These are phyloP conservation scores for Dothistroma pini DNA, from an alignment of 2,329 filamentous ascomycete species.

Conservation along the genomic window DNA sequence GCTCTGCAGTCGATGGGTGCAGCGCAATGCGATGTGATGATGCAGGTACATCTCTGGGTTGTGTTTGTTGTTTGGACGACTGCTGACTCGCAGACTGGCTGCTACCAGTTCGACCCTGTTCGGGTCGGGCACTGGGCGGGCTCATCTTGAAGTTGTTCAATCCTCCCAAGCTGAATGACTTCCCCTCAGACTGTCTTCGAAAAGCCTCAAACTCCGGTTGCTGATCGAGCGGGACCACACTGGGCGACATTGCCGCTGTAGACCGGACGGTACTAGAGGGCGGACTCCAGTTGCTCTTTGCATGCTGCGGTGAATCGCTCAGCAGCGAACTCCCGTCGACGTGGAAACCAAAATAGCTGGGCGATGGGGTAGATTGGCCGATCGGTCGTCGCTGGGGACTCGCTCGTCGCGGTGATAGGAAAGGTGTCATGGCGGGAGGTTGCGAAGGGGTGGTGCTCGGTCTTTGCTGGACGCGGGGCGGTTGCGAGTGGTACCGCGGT, in stretches of 20 bases:
- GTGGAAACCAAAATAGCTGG: conserved; percentile 82
- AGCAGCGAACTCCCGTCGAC: conserved; percentile 60
- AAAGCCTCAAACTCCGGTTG: conserved; percentile 84
- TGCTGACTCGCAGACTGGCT: conserved; percentile 13
- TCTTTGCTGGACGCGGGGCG: conserved; percentile 8
- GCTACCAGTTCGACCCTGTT: conserved; percentile 20
- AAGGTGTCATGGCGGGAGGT: conserved; percentile 30
- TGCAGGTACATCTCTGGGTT: conserved; percentile 41
- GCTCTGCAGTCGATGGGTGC: conserved; percentile 27
- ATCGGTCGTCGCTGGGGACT: conserved; percentile 20
- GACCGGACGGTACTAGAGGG: conserved; percentile 67
- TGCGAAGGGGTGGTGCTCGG: conserved; percentile 19
- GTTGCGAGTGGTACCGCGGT: conserved; percentile 19
- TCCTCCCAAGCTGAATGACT: conserved; percentile 45
- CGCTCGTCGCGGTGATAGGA: conserved; percentile 26
- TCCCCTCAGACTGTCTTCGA: conserved; percentile 60
- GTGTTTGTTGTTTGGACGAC: conserved; percentile 34
- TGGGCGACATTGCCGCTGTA: conserved; percentile 64
- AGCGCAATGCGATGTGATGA: conserved; percentile 23
- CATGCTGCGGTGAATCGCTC: conserved; percentile 44
- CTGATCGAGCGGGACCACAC: conserved; percentile 66
- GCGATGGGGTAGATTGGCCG: conserved; percentile 51
- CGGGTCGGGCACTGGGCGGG: conserved; percentile 26
- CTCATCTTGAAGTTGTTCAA: conserved; percentile 41
- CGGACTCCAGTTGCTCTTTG: conserved; percentile 71